phyloP scores from a whole-genome alignment of 306 rosid genomes.

The Trifolium repens region DNA sequence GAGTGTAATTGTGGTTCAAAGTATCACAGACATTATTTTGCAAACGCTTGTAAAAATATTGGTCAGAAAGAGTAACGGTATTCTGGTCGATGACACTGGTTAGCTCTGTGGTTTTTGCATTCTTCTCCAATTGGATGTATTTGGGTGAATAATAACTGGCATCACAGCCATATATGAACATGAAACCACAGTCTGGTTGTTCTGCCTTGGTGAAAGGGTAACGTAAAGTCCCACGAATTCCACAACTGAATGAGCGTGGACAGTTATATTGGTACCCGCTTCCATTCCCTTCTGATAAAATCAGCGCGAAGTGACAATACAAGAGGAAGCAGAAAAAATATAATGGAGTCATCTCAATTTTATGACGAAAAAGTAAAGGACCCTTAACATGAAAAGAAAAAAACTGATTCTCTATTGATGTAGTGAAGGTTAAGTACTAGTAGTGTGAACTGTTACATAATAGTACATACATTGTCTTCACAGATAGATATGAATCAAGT shows the following conservation, averaged over 20 bases:
- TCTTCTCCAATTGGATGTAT: slow-evolving; percentile 31
- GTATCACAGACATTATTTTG: background rate
- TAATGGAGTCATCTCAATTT: slow-evolving; percentile 30
- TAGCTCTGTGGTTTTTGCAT: background rate
- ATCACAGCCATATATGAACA: slow-evolving; percentile 30
- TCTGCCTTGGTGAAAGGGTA: slow-evolving; percentile 50
- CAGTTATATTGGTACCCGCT: background rate
- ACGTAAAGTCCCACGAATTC: background rate
- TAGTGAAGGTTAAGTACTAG: background rate
- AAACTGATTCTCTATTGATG: no score
- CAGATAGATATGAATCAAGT: background rate
- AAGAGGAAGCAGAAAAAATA: slow-evolving; percentile 19
- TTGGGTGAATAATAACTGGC: background rate
- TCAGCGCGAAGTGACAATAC: slow-evolving; percentile 8
- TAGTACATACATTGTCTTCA: background rate
- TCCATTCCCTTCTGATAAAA: slow-evolving; percentile 26
- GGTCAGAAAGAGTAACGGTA: slow-evolving; percentile 17
- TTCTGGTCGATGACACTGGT: background rate
- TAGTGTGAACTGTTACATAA: background rate
- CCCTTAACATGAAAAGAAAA: background rate
- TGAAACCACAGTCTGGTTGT: slow-evolving; percentile 40
- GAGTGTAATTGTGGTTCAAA: background rate
- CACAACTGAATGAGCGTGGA: slow-evolving; percentile 39
- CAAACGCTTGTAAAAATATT: slow-evolving; percentile 12
- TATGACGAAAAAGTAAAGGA: slow-evolving; percentile 10